Base-by-base conservation (phyloP, 2,329 filamentous ascomycete genomes). In the Tolypocladium tropicale region DNA sequence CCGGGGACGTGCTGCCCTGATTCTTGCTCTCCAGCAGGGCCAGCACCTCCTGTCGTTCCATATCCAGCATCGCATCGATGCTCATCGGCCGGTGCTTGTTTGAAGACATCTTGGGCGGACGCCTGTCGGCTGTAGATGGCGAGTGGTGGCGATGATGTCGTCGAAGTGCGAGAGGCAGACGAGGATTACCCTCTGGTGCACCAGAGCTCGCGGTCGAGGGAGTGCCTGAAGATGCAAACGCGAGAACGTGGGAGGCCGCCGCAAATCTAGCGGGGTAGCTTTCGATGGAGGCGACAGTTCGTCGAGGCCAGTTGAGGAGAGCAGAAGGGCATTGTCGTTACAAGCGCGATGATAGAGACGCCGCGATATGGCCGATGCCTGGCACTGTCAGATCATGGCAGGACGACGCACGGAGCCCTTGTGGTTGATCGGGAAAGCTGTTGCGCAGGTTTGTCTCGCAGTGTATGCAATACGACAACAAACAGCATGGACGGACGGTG, bases 21-120 rank as follows among this genome's bases (percentile, higher is more conserved):
- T 62, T 64, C 53, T 72, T 74, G 49, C 78, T 79, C 68, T 88
- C 84, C 46, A 90, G 76, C 59, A 90, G 74, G 52, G 83, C 84
- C 61, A 90, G 76, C 41, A 91, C 84, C 72, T 90, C 87, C 60
- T 79, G 78, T 59, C 87, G 81, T 76, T 93, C 89, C 75, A 90
- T 85, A 67, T 91, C 88, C 60, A 91, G 77, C 61, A 85, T 82
- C 52, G 86, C 82, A 72, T 90, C 88, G 65, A 92, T 82, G 65
- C 87, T 90, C 85, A 90, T 90, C 23, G 76, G 74, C 53, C 72
- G 71, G 53, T 67, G 60, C 11, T 62, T 65, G 54, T 63, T 60
- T 39, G 59, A 65, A 57, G 70, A 66, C 70, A 73, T 73, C 58
- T 53, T 64, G 63, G 55, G 55, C 57, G 49, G 34, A 10, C 21